Conservation (phyloP, 306 rosid genomes). For the Acacia acuminata region DNA sequence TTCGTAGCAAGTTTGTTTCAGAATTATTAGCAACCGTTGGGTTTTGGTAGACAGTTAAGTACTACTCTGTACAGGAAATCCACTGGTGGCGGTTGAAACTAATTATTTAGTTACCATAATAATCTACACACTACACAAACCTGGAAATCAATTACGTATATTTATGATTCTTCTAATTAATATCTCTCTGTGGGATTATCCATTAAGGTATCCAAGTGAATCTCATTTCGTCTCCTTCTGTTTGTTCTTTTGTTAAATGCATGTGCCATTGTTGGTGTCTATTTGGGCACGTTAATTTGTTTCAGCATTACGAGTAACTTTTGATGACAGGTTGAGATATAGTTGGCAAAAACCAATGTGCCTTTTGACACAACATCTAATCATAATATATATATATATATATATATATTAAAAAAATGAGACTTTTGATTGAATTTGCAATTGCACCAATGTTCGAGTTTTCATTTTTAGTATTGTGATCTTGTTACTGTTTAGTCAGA, state of each 20-base stretch:
- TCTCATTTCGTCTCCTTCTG: background rate
- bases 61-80: background rate
- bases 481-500: background rate
- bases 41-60: background rate
- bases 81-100: background rate
- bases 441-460: background rate
- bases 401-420: background rate
- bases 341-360: background rate
- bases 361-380: background rate
- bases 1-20: constrained; percentile 16
- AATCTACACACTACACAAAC: background rate
- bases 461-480: background rate
- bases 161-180: background rate
- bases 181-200: too few relatives aligned
- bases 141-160: background rate
- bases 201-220: background rate
- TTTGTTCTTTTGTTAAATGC: background rate
- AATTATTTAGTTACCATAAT: background rate
- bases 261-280: background rate
- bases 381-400: background rate
- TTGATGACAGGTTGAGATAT: background rate
- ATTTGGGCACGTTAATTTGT: background rate
- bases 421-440: background rate
- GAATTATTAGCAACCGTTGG: background rate
- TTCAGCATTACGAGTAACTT: background rate